A percentile compares a stretch with the other conserved stretches of the same genome.
Conservation (phyloP, 345 rosid species). For the Rhodamnia rubescens region DNA sequence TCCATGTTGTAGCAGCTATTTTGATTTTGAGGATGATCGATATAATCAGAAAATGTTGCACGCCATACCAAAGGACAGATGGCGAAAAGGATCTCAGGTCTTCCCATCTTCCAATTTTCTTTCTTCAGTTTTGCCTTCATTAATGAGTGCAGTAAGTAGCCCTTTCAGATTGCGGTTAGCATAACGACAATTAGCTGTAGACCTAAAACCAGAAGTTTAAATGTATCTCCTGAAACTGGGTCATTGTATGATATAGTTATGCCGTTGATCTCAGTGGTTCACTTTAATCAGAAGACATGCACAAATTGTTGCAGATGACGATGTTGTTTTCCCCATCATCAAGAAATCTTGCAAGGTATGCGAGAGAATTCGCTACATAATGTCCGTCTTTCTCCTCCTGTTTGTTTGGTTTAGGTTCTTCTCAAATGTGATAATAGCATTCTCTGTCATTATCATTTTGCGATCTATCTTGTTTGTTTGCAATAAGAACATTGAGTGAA, state of each 20-base stretch:
- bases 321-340: constrained; percentile 5
- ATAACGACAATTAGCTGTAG: neutral
- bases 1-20: constrained; percentile 14
- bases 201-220: neutral
- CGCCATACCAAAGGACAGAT: constrained; percentile 8
- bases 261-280: constrained; percentile 11
- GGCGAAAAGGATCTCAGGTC: constrained; percentile 25
- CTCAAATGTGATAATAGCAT: neutral
- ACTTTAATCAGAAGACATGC: constrained; percentile 15
- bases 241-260: neutral
- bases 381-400: neutral
- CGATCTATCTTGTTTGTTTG: neutral
- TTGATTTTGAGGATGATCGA: constrained; percentile 6
- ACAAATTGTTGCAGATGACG: constrained; percentile 6
- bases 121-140: neutral
- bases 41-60: constrained; percentile 9
- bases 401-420: neutral
- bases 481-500: neutral
- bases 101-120: neutral
- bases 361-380: neutral
- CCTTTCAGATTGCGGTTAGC: neutral
- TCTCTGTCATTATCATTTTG: neutral
- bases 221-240: neutral
- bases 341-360: constrained; percentile 13
- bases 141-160: neutral